These are phyloP conservation scores for Trichoderma hamatum DNA, from an alignment of 2,329 filamentous ascomycete genomes.

Conservation along the genomic window DNA sequence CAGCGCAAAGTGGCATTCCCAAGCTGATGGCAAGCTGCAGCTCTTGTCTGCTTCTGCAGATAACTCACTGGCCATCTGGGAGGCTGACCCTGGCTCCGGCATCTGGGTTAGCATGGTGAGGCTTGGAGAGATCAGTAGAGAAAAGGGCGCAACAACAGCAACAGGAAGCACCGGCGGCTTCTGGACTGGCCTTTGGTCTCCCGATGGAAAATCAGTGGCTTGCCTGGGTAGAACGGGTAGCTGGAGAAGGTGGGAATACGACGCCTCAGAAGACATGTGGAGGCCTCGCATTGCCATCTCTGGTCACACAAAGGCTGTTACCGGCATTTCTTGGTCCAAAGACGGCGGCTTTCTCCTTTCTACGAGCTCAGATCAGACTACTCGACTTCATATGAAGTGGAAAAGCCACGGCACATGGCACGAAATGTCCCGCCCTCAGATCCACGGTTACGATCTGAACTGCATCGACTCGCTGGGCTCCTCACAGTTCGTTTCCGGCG, in stretches of 20 bases:
- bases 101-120: constrained; percentile 88
- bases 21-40: constrained; percentile 59
- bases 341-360: constrained; percentile 84
- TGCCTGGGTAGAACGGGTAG: constrained; percentile 89
- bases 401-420: constrained; percentile 74
- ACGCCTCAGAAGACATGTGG: constrained; percentile 68
- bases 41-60: constrained; percentile 91
- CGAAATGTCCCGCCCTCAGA: constrained; percentile 92
- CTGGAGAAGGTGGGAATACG: constrained; percentile 83
- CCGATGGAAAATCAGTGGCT: constrained; percentile 71
- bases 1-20: constrained; percentile 73
- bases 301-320: constrained; percentile 82
- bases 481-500: constrained; percentile 85
- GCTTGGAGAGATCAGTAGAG: constrained; percentile 88
- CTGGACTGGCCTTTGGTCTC: constrained; percentile 93
- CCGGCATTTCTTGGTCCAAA: constrained; percentile 80
- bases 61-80: constrained; percentile 93
- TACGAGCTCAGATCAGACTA: constrained; percentile 90
- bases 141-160: constrained; percentile 94
- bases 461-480: constrained; percentile 78
- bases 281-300: constrained; percentile 74
- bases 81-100: constrained; percentile 78
- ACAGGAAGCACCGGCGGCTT: constrained; percentile 96
- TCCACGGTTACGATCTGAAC: constrained; percentile 97
- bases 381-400: constrained; percentile 84